Base-by-base conservation (phyloP, 495 filamentous ascomycete species). In the Podospora pseudocomata region DNA sequence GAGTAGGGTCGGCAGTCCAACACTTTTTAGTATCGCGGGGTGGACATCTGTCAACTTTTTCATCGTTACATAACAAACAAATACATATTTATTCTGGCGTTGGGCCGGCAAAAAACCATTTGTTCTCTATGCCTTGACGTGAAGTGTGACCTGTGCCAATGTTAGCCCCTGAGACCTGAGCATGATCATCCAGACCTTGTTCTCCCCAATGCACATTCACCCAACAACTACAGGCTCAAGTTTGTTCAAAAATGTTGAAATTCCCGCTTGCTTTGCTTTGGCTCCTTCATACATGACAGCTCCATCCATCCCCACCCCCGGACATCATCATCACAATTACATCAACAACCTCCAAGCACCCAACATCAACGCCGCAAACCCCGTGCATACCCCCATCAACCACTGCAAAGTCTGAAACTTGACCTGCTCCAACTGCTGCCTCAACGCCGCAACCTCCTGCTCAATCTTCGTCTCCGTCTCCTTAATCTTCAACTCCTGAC, bases 381-480 rank as follows among this genome's bases (percentile, higher is more conserved):
- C 82, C 0, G 95, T 97, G 74, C 92, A 97, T 66, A 99, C 95
- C 78, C 95, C 95, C 89, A 98, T 96, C 44, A 99, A 82, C 95
- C 95, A 99, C 81, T 98, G 96, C 76, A 99, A 77, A 59, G 96
- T 98, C 72, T 91, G 91, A 78, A 98, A 98, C 82, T 99, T 98
- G 68, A 99, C 95, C 66, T 91, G 92, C 83, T 98, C 96, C 39
- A 99, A 83, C 79, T 94, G 88, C 81, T 97, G 95, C 69, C 92
- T 82, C 71, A 99, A 76, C 23, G 90, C 91, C 26, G 95, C 95
- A 55, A 95, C 93, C 81, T 98, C 95, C 81, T 97, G 95, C 82
- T 99, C 95, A 79, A 99, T 98, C 76, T 95, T 86, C 60, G 93
- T 96, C 80, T 99, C 95, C 19, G 96, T 98, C 84, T 99, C 95